Conservation (phyloP, 2,329 filamentous ascomycete species). For the Apiospora hydei region DNA sequence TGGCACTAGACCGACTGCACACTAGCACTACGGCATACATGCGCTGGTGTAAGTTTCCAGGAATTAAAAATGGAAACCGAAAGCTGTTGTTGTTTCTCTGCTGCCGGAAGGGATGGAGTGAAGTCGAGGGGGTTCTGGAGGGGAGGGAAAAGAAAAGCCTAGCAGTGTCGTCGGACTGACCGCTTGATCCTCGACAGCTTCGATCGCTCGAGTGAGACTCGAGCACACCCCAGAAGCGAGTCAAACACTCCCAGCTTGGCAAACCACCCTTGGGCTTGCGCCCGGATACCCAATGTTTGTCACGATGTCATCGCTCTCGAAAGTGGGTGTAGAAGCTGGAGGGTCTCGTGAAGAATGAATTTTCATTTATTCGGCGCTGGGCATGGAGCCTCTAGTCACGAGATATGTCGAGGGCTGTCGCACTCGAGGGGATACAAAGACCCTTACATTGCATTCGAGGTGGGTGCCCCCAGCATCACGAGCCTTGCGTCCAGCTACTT, state of each 20-base stretch:
- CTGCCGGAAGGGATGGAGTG: background rate
- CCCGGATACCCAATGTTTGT: background rate
- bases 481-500: conserved; percentile 4
- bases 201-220: background rate
- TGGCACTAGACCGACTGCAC: background rate
- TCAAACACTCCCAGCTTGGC: background rate
- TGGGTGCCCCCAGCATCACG: background rate
- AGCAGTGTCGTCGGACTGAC: background rate
- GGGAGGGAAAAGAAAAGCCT: background rate
- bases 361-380: background rate
- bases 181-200: background rate
- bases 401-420: background rate
- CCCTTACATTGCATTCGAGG: conserved; percentile 14
- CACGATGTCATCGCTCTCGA: background rate
- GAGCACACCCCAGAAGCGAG: background rate
- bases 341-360: background rate
- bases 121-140: background rate
- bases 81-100: background rate
- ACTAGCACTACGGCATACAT: background rate
- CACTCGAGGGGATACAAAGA: background rate
- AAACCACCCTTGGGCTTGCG: background rate
- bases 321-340: background rate
- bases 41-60: conserved; percentile 13
- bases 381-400: background rate
- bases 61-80: background rate